Percentiles rank a stretch among this genome's conserved stretches.
Evolutionary conservation across 208 protist species (phyloP).

Genomic region (Crithidia bombi): DNA sequence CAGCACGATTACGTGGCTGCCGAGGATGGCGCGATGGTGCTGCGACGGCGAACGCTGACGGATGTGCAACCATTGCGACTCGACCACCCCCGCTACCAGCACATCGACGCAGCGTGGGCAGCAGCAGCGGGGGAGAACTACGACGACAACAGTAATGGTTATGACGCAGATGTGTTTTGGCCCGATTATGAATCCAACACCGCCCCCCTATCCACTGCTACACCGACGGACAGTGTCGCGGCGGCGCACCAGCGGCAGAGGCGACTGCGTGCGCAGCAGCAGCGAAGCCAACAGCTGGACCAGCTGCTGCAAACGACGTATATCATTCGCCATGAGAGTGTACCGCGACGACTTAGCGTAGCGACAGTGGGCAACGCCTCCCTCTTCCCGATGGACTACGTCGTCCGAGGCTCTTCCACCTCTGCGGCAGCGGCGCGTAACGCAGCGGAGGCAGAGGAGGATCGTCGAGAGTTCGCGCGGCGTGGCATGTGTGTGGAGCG

Average conservation of each 20-base stretch:
- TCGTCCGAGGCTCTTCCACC: slow-evolving; percentile 35
- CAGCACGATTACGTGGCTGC: slow-evolving; percentile 27
- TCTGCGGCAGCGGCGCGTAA: slow-evolving; percentile 9
- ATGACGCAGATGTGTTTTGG: slow-evolving; percentile 4
- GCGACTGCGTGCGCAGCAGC: slow-evolving; percentile 18
- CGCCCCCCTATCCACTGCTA: background rate
- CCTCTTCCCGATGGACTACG: slow-evolving; percentile 57
- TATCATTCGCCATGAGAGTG: slow-evolving; percentile 27
- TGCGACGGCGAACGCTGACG: slow-evolving; percentile 14
- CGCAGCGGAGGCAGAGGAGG: slow-evolving; percentile 36
- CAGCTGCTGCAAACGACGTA: slow-evolving; percentile 27
- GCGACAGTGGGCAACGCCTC: slow-evolving; percentile 46
- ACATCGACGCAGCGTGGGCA: background rate
- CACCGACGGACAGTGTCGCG: background rate
- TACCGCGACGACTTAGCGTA: slow-evolving; percentile 27
- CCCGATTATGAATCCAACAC: background rate
- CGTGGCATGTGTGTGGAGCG: slow-evolving; percentile 68
- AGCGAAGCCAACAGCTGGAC: slow-evolving; percentile 25
- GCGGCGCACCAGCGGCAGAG: background rate
- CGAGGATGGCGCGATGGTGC: slow-evolving; percentile 22
- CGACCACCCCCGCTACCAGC: background rate
- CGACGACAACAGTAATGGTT: background rate
- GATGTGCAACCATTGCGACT: slow-evolving; percentile 7
- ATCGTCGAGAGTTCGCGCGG: slow-evolving; percentile 55
- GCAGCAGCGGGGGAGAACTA: background rate